Base-by-base conservation (phyloP, 768 basidiomycete genomes). In the Cystobasidium tubakii region DNA sequence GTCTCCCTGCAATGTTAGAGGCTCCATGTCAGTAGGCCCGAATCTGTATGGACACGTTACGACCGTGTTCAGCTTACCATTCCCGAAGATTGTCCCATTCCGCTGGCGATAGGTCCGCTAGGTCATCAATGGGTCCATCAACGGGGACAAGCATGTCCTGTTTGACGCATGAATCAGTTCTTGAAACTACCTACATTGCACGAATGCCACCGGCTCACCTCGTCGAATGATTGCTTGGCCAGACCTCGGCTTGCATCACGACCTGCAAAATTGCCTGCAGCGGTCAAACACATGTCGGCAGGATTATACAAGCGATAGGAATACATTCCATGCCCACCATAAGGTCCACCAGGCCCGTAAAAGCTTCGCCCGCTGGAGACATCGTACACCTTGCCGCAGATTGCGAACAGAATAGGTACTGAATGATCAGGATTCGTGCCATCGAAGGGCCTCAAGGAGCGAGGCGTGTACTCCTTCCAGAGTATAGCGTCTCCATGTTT, bases 241-340 rank as follows among this genome's bases (percentile, higher is more conserved):
- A 98, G 94, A 3, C 95, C 94, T 43, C 94, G 84, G 19, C 91
- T 94, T 0, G 95, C 95, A 82, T 99, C 95, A 62, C 94, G 83
- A 4, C 95, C 96, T 1, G 96, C 94, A 84, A 99, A 98, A 82
- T 94, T 95, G 34, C 92, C 93, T 79, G 3, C n/a, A 44, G n/a
- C 43, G 19, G 31, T 63, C 1, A 3, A n/a, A n/a, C 60, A 44
- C 25, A 17, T 1, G 15, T 34, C 21, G 39, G 44, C 15, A 43
- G 12, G 9, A 29, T 1, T 34, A 42, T 54, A 50, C 23, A 25
- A 25, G 23, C 39, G 34, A 19, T 72, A 34, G 27, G 23, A 23
- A 54, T 15, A 71, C 19, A 23, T 27, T 39, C 36, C 15, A 62
- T 13, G 63, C 75, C 25, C 42, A 66, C 74, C 44, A 27, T 64